A percentile compares a stretch with the other conserved stretches of the same genome.
These are phyloP conservation scores for Hymenoscyphus fraxineus DNA, from an alignment of 2,329 filamentous ascomycete species.

Conservation along the genomic window DNA sequence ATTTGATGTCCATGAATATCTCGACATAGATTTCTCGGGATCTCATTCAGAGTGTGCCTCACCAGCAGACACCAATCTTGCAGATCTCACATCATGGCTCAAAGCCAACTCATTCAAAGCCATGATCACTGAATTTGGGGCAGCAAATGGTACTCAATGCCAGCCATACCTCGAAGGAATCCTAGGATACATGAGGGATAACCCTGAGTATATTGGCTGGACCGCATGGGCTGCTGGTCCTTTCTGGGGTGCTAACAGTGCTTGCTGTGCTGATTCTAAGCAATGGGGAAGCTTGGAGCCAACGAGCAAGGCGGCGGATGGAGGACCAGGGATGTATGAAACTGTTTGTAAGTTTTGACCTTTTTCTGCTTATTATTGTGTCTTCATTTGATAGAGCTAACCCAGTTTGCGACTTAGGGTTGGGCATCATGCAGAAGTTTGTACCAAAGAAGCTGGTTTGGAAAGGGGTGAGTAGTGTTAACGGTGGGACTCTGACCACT, in stretches of 20 bases:
- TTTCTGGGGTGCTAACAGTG: conserved; percentile 44
- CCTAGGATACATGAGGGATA: conserved; percentile 44
- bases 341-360: conserved; percentile 39
- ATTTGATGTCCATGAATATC: conserved; percentile 50
- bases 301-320: conserved; percentile 42
- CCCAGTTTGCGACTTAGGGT: neutral
- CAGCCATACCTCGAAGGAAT: conserved; percentile 40
- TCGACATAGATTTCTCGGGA: conserved; percentile 48
- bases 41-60: conserved; percentile 41
- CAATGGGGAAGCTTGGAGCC: conserved; percentile 46
- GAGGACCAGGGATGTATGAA: conserved; percentile 43
- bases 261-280: conserved; percentile 40
- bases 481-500: conserved; percentile 21
- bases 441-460: conserved; percentile 41
- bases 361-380: neutral
- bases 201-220: conserved; percentile 48
- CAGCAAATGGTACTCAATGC: conserved; percentile 42
- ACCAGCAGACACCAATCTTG: conserved; percentile 39
- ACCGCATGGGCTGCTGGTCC: conserved; percentile 49
- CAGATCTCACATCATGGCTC: conserved; percentile 44
- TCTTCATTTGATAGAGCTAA: neutral
- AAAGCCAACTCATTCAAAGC: conserved; percentile 44
- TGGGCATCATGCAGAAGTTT: conserved; percentile 41
- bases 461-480: conserved; percentile 30
- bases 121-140: conserved; percentile 49